These are phyloP conservation scores for Agaricus blazei DNA, from an alignment of 768 basidiomycete species.

Conservation along the genomic window DNA sequence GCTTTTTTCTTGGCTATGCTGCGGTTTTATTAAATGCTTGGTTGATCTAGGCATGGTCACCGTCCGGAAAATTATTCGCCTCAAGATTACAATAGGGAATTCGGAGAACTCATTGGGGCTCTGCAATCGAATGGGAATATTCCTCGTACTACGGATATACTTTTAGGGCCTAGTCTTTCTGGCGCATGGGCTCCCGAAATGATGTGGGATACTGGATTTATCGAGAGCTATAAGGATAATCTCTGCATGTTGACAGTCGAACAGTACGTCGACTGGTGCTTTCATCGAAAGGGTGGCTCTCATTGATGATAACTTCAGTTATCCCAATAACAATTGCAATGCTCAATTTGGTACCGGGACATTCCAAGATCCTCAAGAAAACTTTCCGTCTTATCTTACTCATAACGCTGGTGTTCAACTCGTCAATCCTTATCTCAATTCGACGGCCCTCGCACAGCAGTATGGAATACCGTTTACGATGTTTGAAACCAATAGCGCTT, in stretches of 20 bases:
- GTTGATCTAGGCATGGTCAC: conserved; percentile 13
- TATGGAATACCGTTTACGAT: conserved; percentile 50
- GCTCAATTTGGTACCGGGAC: conserved; percentile 40
- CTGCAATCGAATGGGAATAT: conserved; percentile 30
- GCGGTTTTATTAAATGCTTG: conserved; percentile 5
- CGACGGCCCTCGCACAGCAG: conserved; percentile 38
- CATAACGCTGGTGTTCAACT: conserved; percentile 50
- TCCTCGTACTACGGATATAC: conserved; percentile 25
- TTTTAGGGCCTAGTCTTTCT: conserved; percentile 62
- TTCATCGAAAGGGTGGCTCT: neutral
- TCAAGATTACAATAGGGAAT: conserved; percentile 43
- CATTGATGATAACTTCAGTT: conserved; percentile 17
- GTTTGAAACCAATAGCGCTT: conserved; percentile 69
- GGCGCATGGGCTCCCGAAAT: conserved; percentile 43
- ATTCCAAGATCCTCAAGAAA: conserved; percentile 34
- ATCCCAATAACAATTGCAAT: conserved; percentile 54
- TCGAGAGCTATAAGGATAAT: conserved; percentile 34
- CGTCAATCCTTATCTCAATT: conserved; percentile 46
- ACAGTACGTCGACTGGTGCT: conserved; percentile 32
- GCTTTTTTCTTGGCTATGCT: conserved; percentile 1
- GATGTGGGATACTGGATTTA: conserved; percentile 48
- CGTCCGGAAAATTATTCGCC: conserved; percentile 20
- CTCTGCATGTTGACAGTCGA: conserved; percentile 49
- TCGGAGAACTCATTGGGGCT: conserved; percentile 35
- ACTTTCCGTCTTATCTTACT: conserved; percentile 52